These are phyloP conservation scores for Porodaedalea pini DNA, from an alignment of 1,284 basidiomycete species.

Conservation along the genomic window DNA sequence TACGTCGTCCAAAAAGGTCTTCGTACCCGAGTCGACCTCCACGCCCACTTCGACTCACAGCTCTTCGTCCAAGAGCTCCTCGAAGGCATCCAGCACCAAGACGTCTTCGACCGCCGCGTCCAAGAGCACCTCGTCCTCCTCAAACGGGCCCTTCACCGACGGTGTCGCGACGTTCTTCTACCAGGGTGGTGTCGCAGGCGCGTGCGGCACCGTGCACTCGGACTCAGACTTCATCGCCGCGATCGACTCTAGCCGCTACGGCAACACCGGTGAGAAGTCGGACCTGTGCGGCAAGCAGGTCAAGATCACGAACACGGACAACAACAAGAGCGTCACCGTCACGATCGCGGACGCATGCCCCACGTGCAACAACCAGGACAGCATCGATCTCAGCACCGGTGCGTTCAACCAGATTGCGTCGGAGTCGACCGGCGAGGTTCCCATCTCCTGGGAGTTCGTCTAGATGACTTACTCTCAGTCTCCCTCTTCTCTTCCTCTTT, in stretches of 20 bases:
- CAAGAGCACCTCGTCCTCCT: conserved; percentile 9
- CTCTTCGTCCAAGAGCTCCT: conserved; percentile 18
- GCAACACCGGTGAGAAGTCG: conserved; percentile 44
- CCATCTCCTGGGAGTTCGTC: conserved; percentile 49
- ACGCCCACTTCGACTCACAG: background rate
- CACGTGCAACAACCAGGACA: conserved; percentile 62
- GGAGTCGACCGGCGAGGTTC: conserved; percentile 53
- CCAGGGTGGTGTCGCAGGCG: conserved; percentile 67
- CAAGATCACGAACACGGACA: conserved; percentile 57
- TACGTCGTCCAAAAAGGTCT: too few relatives aligned
- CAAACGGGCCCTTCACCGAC: conserved; percentile 24
- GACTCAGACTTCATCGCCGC: conserved; percentile 74
- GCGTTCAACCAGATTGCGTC: conserved; percentile 67
- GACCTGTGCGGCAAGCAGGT: conserved; percentile 65
- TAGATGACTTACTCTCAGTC: conserved; percentile 27
- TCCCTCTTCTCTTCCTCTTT: background rate
- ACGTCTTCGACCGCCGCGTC: conserved; percentile 18
- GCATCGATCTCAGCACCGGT: conserved; percentile 77
- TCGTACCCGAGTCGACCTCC: background rate
- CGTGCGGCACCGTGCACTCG: conserved; percentile 65
- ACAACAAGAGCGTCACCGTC: conserved; percentile 57
- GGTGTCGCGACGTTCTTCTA: conserved; percentile 57
- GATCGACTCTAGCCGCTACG: conserved; percentile 53
- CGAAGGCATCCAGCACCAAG: conserved; percentile 2
- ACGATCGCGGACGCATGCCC: conserved; percentile 81